Conservation (phyloP, 352 stramenopile genomes). For the Phytophthora rubi region DNA sequence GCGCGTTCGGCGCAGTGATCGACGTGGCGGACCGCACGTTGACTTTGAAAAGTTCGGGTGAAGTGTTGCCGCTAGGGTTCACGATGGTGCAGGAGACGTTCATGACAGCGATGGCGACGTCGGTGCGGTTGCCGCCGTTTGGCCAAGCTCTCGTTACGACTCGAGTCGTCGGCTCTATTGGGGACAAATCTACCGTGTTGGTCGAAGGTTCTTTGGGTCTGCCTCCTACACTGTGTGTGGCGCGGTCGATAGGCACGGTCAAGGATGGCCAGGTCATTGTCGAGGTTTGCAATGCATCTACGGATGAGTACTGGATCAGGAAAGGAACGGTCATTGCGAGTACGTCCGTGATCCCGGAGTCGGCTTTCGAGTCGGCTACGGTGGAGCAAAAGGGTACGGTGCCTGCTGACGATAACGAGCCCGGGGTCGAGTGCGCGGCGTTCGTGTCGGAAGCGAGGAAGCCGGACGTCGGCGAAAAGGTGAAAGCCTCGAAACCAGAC, state of each 20-base stretch:
- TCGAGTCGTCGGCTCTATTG: background rate
- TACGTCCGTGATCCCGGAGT: constrained; percentile 1
- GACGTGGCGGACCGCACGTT: background rate
- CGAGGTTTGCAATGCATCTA: constrained; percentile 6
- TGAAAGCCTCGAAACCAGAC: too few relatives aligned
- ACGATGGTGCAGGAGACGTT: constrained; percentile 1
- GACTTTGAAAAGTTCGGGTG: background rate
- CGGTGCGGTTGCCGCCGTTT: background rate
- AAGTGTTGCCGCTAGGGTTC: background rate
- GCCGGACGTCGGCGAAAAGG: too few relatives aligned
- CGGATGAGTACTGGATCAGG: constrained; percentile 6
- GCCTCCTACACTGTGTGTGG: too few relatives aligned
- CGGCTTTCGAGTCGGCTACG: background rate
- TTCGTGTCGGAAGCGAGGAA: background rate
- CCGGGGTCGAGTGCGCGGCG: too few relatives aligned
- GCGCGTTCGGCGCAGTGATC: constrained; percentile 1
- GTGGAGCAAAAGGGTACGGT: too few relatives aligned
- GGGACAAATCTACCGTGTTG: too few relatives aligned
- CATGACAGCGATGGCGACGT: background rate
- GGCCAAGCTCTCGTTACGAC: constrained; percentile 10
- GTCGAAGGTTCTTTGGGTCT: too few relatives aligned
- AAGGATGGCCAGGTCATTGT: background rate
- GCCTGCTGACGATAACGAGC: background rate
- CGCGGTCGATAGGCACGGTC: too few relatives aligned
- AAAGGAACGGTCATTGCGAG: background rate